Evolutionary conservation across 78 protist genomes (phyloP), one percentile per base, ranked within the genome.

Genomic region (Protostelium mycophagum): DNA sequence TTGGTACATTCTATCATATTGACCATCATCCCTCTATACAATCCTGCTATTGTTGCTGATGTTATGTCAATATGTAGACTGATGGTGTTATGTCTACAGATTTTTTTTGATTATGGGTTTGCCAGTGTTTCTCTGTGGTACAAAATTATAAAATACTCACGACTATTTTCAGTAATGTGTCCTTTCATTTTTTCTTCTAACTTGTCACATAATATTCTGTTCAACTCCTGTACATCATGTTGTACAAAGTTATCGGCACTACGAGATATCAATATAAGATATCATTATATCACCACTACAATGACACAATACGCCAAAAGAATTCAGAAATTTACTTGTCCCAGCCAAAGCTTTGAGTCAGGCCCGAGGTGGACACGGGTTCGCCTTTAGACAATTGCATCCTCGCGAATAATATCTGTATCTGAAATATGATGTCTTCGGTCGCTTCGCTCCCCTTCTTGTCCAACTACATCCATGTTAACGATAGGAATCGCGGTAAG

Each of bases 191-290:
- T 97, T 34, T 90, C 96, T 88, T 98, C 99, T 0, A 99, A 84
- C 38, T 95, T 96, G 91, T 98, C 99, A 37, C 94, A 91, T 23
- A 99, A 92, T 63, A 99, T 98, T 0, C 99, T 95, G 85, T 91
- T 95, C 28, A 99, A 95, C 93, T 99, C 99, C 38, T 97, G 98
- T 38, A 99, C 99, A 88, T 99, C 99, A 89, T 98, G 99, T 94
- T 98, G 99, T 90, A 91, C 93, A 86, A 98, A 98, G 28, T 97
- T 84, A 36, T 99, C 99, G 39, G 31, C 0, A 51, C 73, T 51
- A 51, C 73, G 16, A 51, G 31, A 16, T 25, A 16, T 51, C 73
- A 51, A 16, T 51, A 16, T 25, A 51, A 5, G 73, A 51, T 51
- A 25, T 51, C 73, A 16, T 25, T 25, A 25, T 16, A 16, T 5